Evolutionary conservation across 2,329 filamentous ascomycete species (phyloP).

Genomic region (Tympanopsis confertula): DNA sequence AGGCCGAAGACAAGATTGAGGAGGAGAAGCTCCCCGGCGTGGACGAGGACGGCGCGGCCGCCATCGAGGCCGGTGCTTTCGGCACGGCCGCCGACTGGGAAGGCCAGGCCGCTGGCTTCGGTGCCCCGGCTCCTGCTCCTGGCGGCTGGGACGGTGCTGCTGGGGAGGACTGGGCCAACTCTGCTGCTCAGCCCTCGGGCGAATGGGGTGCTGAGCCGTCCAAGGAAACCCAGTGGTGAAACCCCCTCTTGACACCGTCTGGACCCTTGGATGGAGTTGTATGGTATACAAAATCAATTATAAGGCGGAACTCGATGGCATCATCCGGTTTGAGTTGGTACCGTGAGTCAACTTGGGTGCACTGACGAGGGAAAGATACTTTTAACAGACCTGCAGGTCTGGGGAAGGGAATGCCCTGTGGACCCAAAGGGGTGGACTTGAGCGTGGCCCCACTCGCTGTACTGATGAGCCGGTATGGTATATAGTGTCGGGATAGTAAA

Average conservation of each 20-base stretch:
- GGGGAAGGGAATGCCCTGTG: slow-evolving; percentile 97
- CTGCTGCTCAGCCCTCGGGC: slow-evolving; percentile 26
- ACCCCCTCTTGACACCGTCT: slow-evolving; percentile 4
- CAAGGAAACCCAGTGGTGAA: not conserved
- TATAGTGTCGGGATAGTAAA: too few relatives aligned
- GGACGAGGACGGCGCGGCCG: slow-evolving; percentile 71
- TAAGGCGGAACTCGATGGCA: slow-evolving; percentile 8
- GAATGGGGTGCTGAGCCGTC: slow-evolving; percentile 32
- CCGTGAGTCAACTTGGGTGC: slow-evolving; percentile 50
- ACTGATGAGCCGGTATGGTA: too few relatives aligned
- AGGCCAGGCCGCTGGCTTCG: slow-evolving; percentile 51
- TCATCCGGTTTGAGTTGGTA: slow-evolving; percentile 19
- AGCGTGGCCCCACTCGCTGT: slow-evolving; percentile 63
- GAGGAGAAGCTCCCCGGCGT: slow-evolving; percentile 82
- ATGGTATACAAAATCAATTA: slow-evolving; percentile 1
- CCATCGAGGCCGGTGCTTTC: slow-evolving; percentile 70
- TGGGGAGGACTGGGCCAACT: slow-evolving; percentile 36
- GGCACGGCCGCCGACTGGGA: slow-evolving; percentile 71
- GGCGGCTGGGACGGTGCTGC: slow-evolving; percentile 49
- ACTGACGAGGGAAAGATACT: slow-evolving; percentile 99
- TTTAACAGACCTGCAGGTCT: slow-evolving; percentile 28
- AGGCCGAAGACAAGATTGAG: slow-evolving; percentile 95
- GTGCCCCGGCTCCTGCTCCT: slow-evolving; percentile 52
- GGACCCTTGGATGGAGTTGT: too few relatives aligned
- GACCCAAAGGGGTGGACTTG: slow-evolving; percentile 75